Evolutionary conservation across 495 filamentous ascomycete species (phyloP).

Genomic region (Neurospora sp.): DNA sequence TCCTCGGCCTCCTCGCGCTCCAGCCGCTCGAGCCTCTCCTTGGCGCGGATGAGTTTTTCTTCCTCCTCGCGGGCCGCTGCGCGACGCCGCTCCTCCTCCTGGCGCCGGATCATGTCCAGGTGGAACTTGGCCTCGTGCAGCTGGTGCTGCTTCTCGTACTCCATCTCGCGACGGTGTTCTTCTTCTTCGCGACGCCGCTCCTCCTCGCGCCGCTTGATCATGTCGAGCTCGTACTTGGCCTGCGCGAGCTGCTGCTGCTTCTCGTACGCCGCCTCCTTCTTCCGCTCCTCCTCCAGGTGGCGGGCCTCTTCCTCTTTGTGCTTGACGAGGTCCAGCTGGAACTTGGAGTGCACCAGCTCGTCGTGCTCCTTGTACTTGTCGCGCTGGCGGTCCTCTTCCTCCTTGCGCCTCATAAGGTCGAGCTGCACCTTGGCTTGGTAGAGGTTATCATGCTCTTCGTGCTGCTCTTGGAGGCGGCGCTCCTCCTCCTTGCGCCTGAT

Average conservation of each 20-base stretch:
- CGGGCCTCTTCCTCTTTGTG: slow-evolving; percentile 22
- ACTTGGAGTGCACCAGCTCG: slow-evolving; percentile 38
- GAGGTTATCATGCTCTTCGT: slow-evolving; percentile 33
- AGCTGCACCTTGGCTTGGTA: slow-evolving; percentile 33
- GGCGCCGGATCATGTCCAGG: slow-evolving; percentile 34
- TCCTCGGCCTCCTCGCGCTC: slow-evolving; percentile 29
- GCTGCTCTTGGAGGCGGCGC: slow-evolving; percentile 26
- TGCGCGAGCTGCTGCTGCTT: slow-evolving; percentile 23
- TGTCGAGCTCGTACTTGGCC: slow-evolving; percentile 29
- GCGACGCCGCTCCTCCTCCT: slow-evolving; percentile 17
- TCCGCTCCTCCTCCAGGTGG: slow-evolving; percentile 39
- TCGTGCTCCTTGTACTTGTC: slow-evolving; percentile 34
- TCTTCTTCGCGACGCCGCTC: slow-evolving; percentile 10
- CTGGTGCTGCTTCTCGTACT: slow-evolving; percentile 15
- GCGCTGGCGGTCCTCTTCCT: slow-evolving; percentile 32
- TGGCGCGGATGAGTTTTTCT: slow-evolving; percentile 25
- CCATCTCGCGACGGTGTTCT: slow-evolving; percentile 3
- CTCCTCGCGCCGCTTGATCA: slow-evolving; percentile 24
- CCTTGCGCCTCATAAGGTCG: slow-evolving; percentile 16
- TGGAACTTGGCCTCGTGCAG: slow-evolving; percentile 28
- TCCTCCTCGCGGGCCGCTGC: slow-evolving; percentile 23
- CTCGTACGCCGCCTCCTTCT: slow-evolving; percentile 33
- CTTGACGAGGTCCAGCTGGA: slow-evolving; percentile 5
- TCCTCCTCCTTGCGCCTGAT: slow-evolving; percentile 27
- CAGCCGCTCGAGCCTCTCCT: slow-evolving; percentile 13